Evolutionary conservation across 2,329 filamentous ascomycete species (phyloP).

Genomic region (Fusarium nanum): DNA sequence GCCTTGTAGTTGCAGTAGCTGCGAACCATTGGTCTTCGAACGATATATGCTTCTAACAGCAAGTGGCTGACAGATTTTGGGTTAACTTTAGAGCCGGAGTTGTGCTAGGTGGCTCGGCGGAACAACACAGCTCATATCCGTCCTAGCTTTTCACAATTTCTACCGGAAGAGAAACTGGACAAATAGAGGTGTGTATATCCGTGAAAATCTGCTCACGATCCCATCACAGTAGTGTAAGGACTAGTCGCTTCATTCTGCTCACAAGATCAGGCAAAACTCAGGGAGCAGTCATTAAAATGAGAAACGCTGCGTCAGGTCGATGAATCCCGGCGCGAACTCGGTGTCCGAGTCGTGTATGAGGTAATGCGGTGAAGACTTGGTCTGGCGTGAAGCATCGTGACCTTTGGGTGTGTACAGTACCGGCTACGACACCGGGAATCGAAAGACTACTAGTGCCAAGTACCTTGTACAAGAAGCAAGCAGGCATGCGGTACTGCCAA

Average conservation of each 20-base stretch:
- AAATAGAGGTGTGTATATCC: slow-evolving; percentile 10
- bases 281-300: slow-evolving; percentile 34
- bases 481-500: slow-evolving; percentile 7
- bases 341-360: slow-evolving; percentile 47
- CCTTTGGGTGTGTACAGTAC: slow-evolving; percentile 38
- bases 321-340: slow-evolving; percentile 46
- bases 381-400: slow-evolving; percentile 46
- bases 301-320: slow-evolving; percentile 43
- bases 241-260: slow-evolving; percentile 37
- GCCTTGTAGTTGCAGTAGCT: background rate
- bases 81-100: background rate
- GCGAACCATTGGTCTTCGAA: slow-evolving; percentile 9
- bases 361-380: slow-evolving; percentile 49
- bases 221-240: slow-evolving; percentile 32
- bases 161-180: background rate
- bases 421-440: slow-evolving; percentile 45
- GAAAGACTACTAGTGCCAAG: slow-evolving; percentile 25
- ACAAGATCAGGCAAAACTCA: slow-evolving; percentile 38
- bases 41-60: slow-evolving; percentile 4
- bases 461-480: slow-evolving; percentile 33
- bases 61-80: background rate
- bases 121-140: slow-evolving; percentile 14
- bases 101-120: background rate
- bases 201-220: slow-evolving; percentile 25
- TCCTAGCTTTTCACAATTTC: slow-evolving; percentile 14